Base-by-base conservation (phyloP, 352 stramenopile genomes). In the Phytophthora sp. region DNA sequence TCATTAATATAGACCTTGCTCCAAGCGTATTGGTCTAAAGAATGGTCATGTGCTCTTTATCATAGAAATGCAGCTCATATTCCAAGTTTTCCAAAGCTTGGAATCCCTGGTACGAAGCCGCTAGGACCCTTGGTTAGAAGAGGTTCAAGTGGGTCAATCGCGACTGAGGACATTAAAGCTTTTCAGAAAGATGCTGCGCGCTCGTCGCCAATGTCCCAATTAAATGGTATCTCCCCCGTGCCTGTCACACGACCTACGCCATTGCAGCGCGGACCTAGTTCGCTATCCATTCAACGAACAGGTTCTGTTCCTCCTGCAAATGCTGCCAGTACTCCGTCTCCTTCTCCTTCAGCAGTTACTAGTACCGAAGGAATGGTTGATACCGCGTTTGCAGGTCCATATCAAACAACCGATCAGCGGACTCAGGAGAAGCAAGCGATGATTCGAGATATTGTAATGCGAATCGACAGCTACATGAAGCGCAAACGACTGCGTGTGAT, bases 381-480 rank as follows among this genome's bases (percentile, higher is more conserved):
- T 42, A 42, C 55, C 1, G 77, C 70, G 8, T 92, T 91, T 24
- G 60, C 64, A 34, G 72, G 67, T 2, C 68, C 72, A 4, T 93
- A 92, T 38, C 81, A 95, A 38, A 85, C 74, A 11, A 89, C 69
- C 0, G 78, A 91, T 30, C 74, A 87, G 12, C 77, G 88, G 24
- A 82, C 79, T 7, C 80, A 88, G 18, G 78, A 92, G 54, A 88
- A 89, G 23, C 68, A 87, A 38, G 75, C 76, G 5, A 53, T 95
- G 51, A 86, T 95, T 26, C 80, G 81, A 49, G 78, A 90, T 27
- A 79, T 95, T 27, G 85, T 93, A 13, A 71, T 84, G 42, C 87
- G 84, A 13, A 95, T 95, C 46, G 87, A 94, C 52, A 76, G 67
- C 30, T 91, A 93, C 75, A 89, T 95, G 73, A 91, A 89, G 60